Evolutionary conservation across 2,329 filamentous ascomycete genomes (phyloP), one percentile per base, ranked within the genome.

Genomic region (Calycina herbarum): DNA sequence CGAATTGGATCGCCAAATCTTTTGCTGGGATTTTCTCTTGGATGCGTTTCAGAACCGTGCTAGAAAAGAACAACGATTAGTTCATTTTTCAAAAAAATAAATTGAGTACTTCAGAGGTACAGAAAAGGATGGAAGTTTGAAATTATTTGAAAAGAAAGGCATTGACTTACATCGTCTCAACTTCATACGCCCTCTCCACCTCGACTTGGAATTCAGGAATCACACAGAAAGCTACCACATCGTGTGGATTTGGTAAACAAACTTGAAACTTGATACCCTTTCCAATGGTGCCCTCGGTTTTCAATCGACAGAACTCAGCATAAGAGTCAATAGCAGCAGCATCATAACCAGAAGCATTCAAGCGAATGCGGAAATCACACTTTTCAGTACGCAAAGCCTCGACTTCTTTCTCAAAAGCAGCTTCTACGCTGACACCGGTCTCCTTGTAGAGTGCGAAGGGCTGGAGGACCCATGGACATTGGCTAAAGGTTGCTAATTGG

Each of bases 1-100:
- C 77, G 69, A 71, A 75, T 61, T 79, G 76, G 33, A 77, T 71
- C 2, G 74, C 73, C 8, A 79, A 66, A 63, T 78, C 72, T 10
- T 68, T 31, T 0, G 71, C 64, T 0, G 77, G 76, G 24, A 78
- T 76, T 1, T 67, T 54, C 5, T 69, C 60, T 51, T 74, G 67
- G 38, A 77, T 77, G 6, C 51, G 62, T 7, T 66, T 51, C 7
- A 78, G 7, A 24, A 51, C 45, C 1, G 45, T 24, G 10, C 45
- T 51, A 11, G n/a, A 4, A 24, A 51, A 2, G 2, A 5, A 10
- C 20, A 10, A 24, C 24, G 3, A 15, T 51, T 24, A 51, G 45
- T 51, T 24, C 11, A 5, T n/a, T 5, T 11, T 2, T 24, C 11
- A 29, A 29, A 29, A 29, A 29, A 29, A 29, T 3, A 29, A 29